Conservation (phyloP, 176 grass and related monocot species). For the Carex scoparia region DNA sequence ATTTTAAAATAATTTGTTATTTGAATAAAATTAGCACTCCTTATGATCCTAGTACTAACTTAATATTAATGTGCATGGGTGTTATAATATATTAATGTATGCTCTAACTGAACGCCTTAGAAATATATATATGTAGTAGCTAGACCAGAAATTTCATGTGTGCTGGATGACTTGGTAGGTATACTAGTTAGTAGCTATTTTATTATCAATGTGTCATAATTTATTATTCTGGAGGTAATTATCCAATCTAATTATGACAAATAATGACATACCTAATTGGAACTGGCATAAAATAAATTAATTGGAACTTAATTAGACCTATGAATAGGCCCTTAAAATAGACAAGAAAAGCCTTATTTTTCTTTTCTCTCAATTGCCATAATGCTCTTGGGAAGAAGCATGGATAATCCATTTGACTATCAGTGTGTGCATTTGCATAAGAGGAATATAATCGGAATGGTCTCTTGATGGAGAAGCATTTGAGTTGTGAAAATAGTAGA, state of each 20-base stretch:
- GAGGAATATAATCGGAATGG: no score
- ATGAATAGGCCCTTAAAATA: neutral
- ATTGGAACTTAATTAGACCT: neutral
- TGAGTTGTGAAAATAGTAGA: no score
- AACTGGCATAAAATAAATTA: neutral
- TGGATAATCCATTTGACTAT: neutral
- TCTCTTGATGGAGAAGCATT: no score
- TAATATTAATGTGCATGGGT: neutral
- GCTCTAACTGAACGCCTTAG: neutral
- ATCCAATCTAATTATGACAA: neutral
- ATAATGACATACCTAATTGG: neutral
- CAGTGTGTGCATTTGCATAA: no score
- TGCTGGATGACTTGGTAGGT: neutral
- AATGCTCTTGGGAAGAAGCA: neutral
- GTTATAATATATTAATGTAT: no score
- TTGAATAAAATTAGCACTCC: neutral
- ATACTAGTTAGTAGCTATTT: neutral
- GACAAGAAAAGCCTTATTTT: neutral
- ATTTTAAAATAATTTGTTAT: neutral
- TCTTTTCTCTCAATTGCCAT: neutral
- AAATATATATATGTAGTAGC: neutral
- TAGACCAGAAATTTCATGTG: neutral
- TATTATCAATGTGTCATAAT: neutral
- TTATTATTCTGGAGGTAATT: neutral
- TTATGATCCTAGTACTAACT: neutral